A percentile compares a stretch with the other conserved stretches of the same genome.
phyloP scores from a whole-genome alignment of 306 rosid genomes.

The Dalbergia cultrata region DNA sequence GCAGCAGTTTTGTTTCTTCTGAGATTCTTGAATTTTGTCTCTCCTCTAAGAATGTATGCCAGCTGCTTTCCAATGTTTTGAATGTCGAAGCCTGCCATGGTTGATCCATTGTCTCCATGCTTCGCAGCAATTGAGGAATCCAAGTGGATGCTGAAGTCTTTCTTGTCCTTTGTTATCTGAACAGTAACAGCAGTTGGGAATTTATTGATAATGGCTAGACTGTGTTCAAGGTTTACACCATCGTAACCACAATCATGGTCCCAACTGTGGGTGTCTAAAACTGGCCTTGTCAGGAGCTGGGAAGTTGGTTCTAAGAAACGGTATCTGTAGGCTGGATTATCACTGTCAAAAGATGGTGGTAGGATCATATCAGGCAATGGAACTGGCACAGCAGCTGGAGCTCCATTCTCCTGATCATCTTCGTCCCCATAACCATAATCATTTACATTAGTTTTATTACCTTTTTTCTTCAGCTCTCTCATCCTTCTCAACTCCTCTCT shows the following conservation, averaged over 20 bases:
- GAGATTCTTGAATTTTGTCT: slow-evolving; percentile 81
- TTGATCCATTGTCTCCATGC: slow-evolving; percentile 86
- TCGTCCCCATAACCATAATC: slow-evolving; percentile 70
- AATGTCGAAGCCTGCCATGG: slow-evolving; percentile 98
- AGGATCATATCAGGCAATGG: slow-evolving; percentile 94
- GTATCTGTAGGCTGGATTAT: slow-evolving; percentile 87
- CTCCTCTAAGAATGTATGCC: slow-evolving; percentile 69
- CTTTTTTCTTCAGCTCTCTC: slow-evolving; percentile 86
- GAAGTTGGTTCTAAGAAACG: slow-evolving; percentile 98
- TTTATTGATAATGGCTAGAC: slow-evolving; percentile 68
- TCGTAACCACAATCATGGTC: slow-evolving; percentile 99
- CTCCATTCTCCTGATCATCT: slow-evolving; percentile 81
- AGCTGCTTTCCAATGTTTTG: slow-evolving; percentile 74
- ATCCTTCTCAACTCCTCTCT: slow-evolving; percentile 94
- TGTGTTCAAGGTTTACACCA: slow-evolving; percentile 89
- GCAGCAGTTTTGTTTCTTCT: slow-evolving; percentile 88
- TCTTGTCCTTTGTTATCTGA: slow-evolving; percentile 96
- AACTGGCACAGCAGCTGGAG: slow-evolving; percentile 96
- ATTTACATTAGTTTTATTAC: slow-evolving; percentile 55
- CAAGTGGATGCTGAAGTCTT: slow-evolving; percentile 90
- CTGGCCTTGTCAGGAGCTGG: slow-evolving; percentile 94
- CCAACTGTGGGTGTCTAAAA: slow-evolving; percentile 94
- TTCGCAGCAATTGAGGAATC: slow-evolving; percentile 94
- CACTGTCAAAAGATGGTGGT: slow-evolving; percentile 97
- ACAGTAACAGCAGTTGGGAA: slow-evolving; percentile 85